Evolutionary conservation across 2,329 filamentous ascomycete species (phyloP).

Genomic region (Trichoderma harzianum): DNA sequence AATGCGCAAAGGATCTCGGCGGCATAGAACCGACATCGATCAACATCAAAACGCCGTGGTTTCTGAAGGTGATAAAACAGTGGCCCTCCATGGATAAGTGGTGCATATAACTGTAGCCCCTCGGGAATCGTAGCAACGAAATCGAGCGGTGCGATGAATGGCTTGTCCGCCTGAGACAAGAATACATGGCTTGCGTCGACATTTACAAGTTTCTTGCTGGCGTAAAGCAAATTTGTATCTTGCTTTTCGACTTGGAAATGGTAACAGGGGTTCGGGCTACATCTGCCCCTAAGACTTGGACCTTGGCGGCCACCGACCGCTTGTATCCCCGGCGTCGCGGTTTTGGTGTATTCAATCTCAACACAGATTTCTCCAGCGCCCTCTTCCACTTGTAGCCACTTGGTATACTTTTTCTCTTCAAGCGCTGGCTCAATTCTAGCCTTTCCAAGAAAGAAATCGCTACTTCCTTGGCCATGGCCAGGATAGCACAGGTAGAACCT

Average conservation of each 20-base stretch:
- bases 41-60: not conserved
- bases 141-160: not conserved
- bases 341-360: not conserved
- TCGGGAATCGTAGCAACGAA: not conserved
- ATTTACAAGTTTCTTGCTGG: not conserved
- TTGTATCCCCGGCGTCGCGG: not conserved
- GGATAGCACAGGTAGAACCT: not conserved
- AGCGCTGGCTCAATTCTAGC: not conserved
- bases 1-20: not conserved
- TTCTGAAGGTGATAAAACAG: not conserved
- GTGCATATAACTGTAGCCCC: not conserved
- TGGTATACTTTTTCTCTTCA: not conserved
- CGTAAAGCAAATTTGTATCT: not conserved
- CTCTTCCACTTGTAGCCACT: not conserved
- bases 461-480: not conserved
- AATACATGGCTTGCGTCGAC: not conserved
- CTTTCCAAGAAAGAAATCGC: not conserved
- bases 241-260: not conserved
- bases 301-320: not conserved
- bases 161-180: not conserved
- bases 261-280: not conserved
- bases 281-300: not conserved
- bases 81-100: not conserved
- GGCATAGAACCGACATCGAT: not conserved
- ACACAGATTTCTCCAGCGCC: not conserved